These are phyloP conservation scores for Astrothelium macrocarpum DNA, from an alignment of 495 filamentous ascomycete genomes.

Conservation along the genomic window DNA sequence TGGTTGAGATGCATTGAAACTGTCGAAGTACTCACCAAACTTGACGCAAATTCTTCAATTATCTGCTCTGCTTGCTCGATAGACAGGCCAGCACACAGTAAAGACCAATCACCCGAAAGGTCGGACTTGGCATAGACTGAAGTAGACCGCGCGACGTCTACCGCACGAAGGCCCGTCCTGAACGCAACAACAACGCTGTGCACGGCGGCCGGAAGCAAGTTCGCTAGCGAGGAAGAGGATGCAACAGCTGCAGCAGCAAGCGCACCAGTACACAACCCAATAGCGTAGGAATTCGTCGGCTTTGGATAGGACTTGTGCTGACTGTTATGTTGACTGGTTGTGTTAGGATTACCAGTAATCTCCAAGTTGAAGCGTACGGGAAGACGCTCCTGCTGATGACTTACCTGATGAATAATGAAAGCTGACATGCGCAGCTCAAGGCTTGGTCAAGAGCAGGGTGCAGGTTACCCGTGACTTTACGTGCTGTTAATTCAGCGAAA, in stretches of 20 bases:
- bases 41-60: neutral
- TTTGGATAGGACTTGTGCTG: neutral
- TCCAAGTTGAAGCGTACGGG: neutral
- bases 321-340: neutral
- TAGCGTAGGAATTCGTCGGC: neutral
- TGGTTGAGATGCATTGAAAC: neutral
- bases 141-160: conserved; percentile 3
- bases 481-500: conserved; percentile 1
- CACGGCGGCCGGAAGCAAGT: conserved; percentile 19
- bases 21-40: neutral
- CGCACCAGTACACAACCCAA: conserved; percentile 13
- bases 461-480: neutral
- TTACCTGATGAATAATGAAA: conserved; percentile 1
- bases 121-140: neutral
- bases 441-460: conserved; percentile 2
- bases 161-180: conserved; percentile 13
- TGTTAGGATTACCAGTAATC: neutral
- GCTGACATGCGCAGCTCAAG: neutral
- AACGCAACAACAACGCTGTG: conserved; percentile 19
- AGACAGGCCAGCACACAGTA: neutral
- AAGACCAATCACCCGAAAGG: conserved; percentile 15
- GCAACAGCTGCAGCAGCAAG: conserved; percentile 21
- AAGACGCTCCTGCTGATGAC: neutral
- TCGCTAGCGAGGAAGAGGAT: conserved; percentile 10
- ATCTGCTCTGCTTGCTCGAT: conserved; percentile 3